Base-by-base conservation (phyloP, 2,329 filamentous ascomycete genomes). In the Fonsecaea erecta region DNA sequence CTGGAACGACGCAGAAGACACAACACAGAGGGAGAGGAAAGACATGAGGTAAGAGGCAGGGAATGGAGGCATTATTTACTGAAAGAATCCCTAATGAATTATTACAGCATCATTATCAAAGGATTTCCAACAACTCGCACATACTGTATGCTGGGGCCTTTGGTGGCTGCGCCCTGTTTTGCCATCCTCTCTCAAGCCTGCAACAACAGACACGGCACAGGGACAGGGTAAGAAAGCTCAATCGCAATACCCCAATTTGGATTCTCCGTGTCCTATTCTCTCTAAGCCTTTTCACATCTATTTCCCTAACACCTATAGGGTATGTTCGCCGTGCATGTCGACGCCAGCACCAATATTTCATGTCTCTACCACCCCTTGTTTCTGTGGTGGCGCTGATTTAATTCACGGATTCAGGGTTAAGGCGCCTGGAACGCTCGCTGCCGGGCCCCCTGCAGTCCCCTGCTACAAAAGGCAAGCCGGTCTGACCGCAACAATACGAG, bases 401-500 rank as follows among this genome's bases (percentile, higher is more conserved):
- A 18, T 24, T 8, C 26, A 21, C 43, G 8, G 43, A 48, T 48
- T 9, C 43, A 24, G 43, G 43, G 18, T 48, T 1, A 48, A 48
- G 9, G 9, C 21, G 18, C 43, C 43, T 48, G 18, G 18, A 48
- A 48, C 21, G 43, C 21, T 24, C 21, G 18, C 18, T 12, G 32
- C 18, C 21, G 1, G 21, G 43, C 21, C 43, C 26, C 21, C 21
- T 48, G 43, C 43, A 21, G 32, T 34, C 8, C 3, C 24, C 43
- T 48, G 43, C 18, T 26, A 21, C 43, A 48, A 12, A 14, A 9
- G 18, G 21, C 43, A 48, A 48, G 48, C 52, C 53, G 53, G 62
- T 62, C 62, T 62, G n/a, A 59, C 57, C 58, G 58, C 55, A 43
- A 54, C 30, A 24, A 35, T 53, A 28, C 24, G 40, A 46, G 30